phyloP scores from a whole-genome alignment of 208 protist species.

The Acanthamoeba lenticulata region DNA sequence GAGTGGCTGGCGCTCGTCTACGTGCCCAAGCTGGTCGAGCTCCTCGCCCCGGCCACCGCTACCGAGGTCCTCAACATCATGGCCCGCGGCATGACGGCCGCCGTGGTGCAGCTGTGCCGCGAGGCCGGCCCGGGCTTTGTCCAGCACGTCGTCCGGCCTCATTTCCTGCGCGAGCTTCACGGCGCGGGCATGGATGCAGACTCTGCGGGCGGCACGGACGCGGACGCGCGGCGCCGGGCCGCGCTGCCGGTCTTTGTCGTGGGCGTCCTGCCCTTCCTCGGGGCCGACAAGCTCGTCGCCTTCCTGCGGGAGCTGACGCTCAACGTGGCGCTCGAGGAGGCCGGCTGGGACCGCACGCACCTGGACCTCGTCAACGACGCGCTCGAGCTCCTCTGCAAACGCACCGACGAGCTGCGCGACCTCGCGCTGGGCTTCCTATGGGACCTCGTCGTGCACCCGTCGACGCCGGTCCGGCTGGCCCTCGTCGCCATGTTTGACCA shows the following conservation, averaged over 20 bases:
- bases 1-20: conserved; percentile 18
- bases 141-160: conserved; percentile 12
- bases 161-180: background rate
- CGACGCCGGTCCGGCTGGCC: background rate
- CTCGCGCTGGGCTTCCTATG: background rate
- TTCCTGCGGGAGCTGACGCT: conserved; percentile 30
- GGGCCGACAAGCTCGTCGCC: background rate
- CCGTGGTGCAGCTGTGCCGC: background rate
- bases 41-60: too few species aligned
- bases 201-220: background rate
- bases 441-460: conserved; percentile 62
- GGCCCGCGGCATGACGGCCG: background rate
- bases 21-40: conserved; percentile 14
- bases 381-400: background rate
- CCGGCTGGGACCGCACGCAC: conserved; percentile 43
- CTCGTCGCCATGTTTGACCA: conserved; percentile 42
- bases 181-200: too few species aligned
- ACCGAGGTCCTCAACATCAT: conserved; percentile 59
- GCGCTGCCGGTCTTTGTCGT: conserved; percentile 31
- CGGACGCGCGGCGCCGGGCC: background rate
- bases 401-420: background rate
- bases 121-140: background rate
- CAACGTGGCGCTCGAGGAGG: conserved; percentile 47
- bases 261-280: conserved; percentile 58
- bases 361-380: background rate